phyloP scores from a whole-genome alignment of 176 grass and related monocot species.

The Pontederia paniculata region DNA sequence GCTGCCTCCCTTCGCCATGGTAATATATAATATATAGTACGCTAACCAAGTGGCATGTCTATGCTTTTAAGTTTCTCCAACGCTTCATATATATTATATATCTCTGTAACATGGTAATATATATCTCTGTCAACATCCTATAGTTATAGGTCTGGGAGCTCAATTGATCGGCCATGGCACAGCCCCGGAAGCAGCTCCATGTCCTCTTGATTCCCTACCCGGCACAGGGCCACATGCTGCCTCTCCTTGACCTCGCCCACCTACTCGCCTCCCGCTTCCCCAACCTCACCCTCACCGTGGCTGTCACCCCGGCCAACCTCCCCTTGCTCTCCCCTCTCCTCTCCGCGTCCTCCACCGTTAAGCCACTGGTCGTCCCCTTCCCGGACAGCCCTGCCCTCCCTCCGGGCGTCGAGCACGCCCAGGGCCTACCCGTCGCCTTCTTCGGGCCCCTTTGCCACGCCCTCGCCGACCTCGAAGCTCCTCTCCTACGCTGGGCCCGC shows the following conservation, averaged over 20 bases:
- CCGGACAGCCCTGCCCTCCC: conserved; percentile 33
- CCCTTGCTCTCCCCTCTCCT: conserved; percentile 50
- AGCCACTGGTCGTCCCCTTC: conserved; percentile 44
- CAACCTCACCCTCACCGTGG: conserved; percentile 40
- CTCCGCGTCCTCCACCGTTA: conserved; percentile 28
- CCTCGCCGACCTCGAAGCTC: conserved; percentile 20
- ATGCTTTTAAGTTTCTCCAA: too few species aligned
- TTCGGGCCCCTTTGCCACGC: conserved; percentile 18
- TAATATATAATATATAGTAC: too few species aligned
- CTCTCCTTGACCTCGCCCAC: conserved; percentile 38
- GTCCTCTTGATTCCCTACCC: conserved; percentile 43
- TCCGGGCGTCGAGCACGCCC: conserved; percentile 34
- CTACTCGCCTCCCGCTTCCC: conserved; percentile 26
- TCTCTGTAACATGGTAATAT: too few species aligned
- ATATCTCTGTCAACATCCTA: too few species aligned
- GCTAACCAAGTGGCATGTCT: too few species aligned
- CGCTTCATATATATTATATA: too few species aligned
- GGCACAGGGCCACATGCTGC: conserved; percentile 47
- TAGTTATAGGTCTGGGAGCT: too few species aligned
- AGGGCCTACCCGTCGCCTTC: conserved; percentile 11
- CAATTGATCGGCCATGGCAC: conserved; percentile 16
- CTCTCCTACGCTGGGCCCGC: conserved; percentile 27
- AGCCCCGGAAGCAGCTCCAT: conserved; percentile 12
- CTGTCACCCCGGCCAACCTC: conserved; percentile 30
- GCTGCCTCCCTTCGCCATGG: too few species aligned